A percentile compares a stretch with the other conserved stretches of the same genome.
Evolutionary conservation across 192 early-diverging fungal genomes (phyloP).

Genomic region (Paraglomus brasilianum): DNA sequence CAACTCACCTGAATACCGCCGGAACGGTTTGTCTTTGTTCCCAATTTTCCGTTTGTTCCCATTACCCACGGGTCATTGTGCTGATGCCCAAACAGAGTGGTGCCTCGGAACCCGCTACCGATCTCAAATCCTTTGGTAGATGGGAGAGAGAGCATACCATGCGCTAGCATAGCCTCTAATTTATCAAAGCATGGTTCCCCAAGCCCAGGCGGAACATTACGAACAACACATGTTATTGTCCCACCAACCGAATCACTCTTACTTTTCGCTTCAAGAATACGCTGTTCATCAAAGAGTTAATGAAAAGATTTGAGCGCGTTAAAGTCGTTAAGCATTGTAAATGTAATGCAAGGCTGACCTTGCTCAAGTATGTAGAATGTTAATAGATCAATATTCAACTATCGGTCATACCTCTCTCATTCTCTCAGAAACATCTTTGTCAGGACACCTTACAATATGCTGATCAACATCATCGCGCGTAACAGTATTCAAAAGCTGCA

Average conservation of each 20-base stretch:
- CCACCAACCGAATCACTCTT: conserved; percentile 94
- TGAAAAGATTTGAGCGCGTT: background rate
- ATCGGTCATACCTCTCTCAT: conserved; percentile 72
- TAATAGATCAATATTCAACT: background rate
- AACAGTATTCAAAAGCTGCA: conserved; percentile 66
- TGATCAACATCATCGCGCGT: conserved; percentile 74
- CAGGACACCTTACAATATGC: conserved; percentile 89
- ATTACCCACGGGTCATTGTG: conserved; percentile 91
- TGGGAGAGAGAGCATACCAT: conserved; percentile 98
- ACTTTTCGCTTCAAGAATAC: conserved; percentile 76
- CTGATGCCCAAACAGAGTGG: conserved; percentile 78
- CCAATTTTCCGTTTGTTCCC: conserved; percentile 59
- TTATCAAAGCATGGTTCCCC: conserved; percentile 99
- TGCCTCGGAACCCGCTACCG: conserved; percentile 89
- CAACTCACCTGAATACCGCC: conserved; percentile 79
- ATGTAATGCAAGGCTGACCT: background rate
- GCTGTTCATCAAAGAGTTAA: conserved; percentile 38
- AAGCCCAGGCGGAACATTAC: conserved; percentile 85
- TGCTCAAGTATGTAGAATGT: background rate
- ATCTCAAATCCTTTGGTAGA: conserved; percentile 99
- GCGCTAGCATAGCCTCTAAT: conserved; percentile 91
- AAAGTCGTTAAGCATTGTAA: background rate
- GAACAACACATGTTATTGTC: conserved; percentile 92
- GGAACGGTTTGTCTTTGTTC: conserved; percentile 91
- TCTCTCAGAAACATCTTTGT: conserved; percentile 61